phyloP scores from a whole-genome alignment of 1,284 basidiomycete species.

The Acaromyces ingoldii region DNA sequence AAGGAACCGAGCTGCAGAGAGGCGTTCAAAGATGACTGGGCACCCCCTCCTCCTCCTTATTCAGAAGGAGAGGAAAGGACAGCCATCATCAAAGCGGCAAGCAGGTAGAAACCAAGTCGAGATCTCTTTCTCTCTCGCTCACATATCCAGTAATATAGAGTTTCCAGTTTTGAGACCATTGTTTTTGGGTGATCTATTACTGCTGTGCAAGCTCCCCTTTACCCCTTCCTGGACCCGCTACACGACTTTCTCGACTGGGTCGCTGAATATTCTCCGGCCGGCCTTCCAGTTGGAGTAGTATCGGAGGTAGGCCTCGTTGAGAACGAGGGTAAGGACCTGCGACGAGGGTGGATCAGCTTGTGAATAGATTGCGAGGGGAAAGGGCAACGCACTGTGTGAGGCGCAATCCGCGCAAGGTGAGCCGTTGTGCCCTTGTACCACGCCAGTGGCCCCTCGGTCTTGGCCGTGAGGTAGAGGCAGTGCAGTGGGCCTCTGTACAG shows the following conservation, averaged over 20 bases:
- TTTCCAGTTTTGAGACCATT: no score
- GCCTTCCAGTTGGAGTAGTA: conserved; percentile 7
- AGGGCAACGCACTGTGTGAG: conserved; percentile 35
- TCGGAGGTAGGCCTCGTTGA: conserved; percentile 9
- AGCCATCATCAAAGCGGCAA: no score
- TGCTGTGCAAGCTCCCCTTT: no score
- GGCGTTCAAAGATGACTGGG: no score
- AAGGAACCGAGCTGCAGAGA: conserved; percentile 2
- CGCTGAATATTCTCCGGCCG: not conserved
- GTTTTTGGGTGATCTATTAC: no score
- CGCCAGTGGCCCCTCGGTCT: conserved; percentile 79
- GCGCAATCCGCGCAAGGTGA: conserved; percentile 46
- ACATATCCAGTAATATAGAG: no score
- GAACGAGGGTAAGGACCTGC: conserved; percentile 10
- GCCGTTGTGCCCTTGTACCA: conserved; percentile 51
- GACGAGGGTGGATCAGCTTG: not conserved
- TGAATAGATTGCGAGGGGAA: not conserved
- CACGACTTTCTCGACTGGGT: conserved; percentile 5
- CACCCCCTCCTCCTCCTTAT: no score
- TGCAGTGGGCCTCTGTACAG: conserved; percentile 64
- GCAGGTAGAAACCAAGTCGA: no score
- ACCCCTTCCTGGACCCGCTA: no score
- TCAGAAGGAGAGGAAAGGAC: no score
- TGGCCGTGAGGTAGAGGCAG: conserved; percentile 91
- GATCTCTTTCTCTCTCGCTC: no score